Evolutionary conservation across 768 basidiomycete species (phyloP).

Genomic region (Hysterangium stoloniferum): DNA sequence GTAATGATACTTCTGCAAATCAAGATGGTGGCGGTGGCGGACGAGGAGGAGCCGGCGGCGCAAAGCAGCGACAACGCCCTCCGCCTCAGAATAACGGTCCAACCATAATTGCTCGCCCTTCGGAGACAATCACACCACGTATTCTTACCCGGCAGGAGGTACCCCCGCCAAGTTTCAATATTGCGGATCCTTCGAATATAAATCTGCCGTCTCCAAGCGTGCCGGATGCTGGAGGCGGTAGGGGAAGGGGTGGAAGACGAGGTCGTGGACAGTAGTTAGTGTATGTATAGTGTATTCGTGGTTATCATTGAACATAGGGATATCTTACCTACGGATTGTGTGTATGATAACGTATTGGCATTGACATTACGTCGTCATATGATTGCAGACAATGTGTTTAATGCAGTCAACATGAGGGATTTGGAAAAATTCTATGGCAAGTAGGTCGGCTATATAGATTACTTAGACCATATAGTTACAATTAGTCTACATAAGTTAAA

Average conservation of each 20-base stretch:
- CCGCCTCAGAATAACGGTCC: not conserved
- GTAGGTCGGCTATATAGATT: too few species aligned
- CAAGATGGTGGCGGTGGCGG: conserved; percentile 20
- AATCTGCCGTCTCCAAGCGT: not conserved
- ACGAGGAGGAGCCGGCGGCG: conserved; percentile 23
- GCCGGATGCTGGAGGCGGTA: conserved; percentile 13
- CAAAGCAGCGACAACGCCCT: conserved; percentile 5
- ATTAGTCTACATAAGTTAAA: too few species aligned
- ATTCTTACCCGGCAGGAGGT: conserved; percentile 10
- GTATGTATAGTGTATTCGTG: too few species aligned
- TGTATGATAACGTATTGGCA: too few species aligned
- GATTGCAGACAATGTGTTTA: too few species aligned
- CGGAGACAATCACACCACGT: too few species aligned
- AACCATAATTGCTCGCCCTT: not conserved
- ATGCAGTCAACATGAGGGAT: too few species aligned
- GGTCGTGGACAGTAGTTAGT: conserved; percentile 23
- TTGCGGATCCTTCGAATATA: not conserved
- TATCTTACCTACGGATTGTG: too few species aligned
- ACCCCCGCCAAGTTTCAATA: not conserved
- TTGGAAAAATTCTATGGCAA: too few species aligned
- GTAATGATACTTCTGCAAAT: conserved; percentile 8
- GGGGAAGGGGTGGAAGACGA: conserved; percentile 25
- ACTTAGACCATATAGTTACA: too few species aligned
- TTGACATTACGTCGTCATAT: too few species aligned
- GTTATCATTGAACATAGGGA: too few species aligned